Percentiles rank a stretch among this genome's conserved stretches.
phyloP scores from a whole-genome alignment of 176 grass and related monocot genomes.

The Aechmea fasciata region DNA sequence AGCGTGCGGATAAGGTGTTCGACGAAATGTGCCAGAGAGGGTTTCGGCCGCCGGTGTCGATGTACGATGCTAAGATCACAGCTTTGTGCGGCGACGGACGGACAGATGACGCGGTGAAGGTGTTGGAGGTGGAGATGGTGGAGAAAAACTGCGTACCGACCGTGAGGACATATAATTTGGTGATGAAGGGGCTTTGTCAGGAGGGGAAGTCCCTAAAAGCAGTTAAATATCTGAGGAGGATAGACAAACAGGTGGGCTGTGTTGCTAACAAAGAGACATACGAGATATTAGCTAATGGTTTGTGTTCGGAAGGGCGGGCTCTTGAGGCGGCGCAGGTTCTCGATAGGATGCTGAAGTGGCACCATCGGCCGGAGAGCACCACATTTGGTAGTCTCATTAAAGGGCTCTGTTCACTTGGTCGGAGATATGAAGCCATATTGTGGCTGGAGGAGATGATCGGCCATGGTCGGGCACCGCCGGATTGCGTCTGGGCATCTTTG shows the following conservation, averaged over 20 bases:
- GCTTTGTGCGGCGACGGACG: slow-evolving; percentile 47
- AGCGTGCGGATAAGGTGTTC: slow-evolving; percentile 49
- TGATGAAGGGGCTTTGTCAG: slow-evolving; percentile 64
- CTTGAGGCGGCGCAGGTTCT: slow-evolving; percentile 43
- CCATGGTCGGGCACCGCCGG: slow-evolving; percentile 44
- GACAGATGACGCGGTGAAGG: slow-evolving; percentile 35
- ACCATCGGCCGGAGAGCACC: slow-evolving; percentile 29
- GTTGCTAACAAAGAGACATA: slow-evolving; percentile 48
- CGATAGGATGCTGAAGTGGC: slow-evolving; percentile 58
- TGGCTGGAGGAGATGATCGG: slow-evolving; percentile 86
- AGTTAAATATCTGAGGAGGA: slow-evolving; percentile 51
- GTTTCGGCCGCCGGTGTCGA: slow-evolving; percentile 42
- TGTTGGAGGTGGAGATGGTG: slow-evolving; percentile 47
- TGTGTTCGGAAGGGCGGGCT: slow-evolving; percentile 41
- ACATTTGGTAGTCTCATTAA: slow-evolving; percentile 41
- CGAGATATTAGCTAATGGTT: slow-evolving; percentile 44
- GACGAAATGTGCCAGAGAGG: slow-evolving; percentile 53
- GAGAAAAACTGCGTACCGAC: slow-evolving; percentile 48
- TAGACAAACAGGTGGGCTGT: slow-evolving; percentile 48
- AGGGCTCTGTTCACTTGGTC: slow-evolving; percentile 47
- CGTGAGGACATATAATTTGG: slow-evolving; percentile 47
- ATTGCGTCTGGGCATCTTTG: slow-evolving; percentile 43
- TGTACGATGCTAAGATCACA: slow-evolving; percentile 45
- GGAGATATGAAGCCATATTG: slow-evolving; percentile 59
- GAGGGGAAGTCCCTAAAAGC: slow-evolving; percentile 42